Evolutionary conservation across 768 basidiomycete species (phyloP).

Genomic region (Amanita molliuscula): DNA sequence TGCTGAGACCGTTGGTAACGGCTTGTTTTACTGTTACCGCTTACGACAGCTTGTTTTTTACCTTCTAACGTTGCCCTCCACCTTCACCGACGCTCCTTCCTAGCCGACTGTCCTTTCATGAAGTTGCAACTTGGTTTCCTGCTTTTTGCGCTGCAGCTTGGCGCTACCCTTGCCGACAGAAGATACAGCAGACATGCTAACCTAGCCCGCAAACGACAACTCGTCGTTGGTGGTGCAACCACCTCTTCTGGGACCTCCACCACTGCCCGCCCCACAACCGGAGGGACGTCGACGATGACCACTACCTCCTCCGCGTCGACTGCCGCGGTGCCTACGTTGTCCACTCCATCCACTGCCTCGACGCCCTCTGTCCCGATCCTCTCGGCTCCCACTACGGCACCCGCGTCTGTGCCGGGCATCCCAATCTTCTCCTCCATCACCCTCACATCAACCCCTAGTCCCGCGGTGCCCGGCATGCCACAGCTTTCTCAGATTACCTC

Average conservation of each 20-base stretch:
- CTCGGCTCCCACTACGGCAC: background rate
- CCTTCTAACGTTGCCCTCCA: constrained; percentile 10
- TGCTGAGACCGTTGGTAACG: background rate
- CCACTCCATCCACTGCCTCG: constrained; percentile 6
- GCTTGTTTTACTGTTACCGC: too few species aligned
- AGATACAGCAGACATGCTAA: constrained; percentile 23
- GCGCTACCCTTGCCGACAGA: constrained; percentile 24
- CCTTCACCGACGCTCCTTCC: constrained; percentile 8
- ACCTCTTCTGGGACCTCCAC: background rate
- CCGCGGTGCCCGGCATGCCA: constrained; percentile 1
- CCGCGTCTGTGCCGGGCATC: background rate
- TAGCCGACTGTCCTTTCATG: constrained; percentile 27
- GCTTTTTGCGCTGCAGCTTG: constrained; percentile 32
- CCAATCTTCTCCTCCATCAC: background rate
- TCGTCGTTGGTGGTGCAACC: background rate
- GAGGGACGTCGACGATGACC: background rate
- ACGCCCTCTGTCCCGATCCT: background rate
- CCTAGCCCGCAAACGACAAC: constrained; percentile 31
- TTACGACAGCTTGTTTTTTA: constrained; percentile 4
- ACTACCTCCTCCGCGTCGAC: background rate
- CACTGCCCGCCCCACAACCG: constrained; percentile 2
- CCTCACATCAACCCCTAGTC: background rate
- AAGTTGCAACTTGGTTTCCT: constrained; percentile 31
- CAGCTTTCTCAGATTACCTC: constrained; percentile 1
- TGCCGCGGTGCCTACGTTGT: background rate